A percentile compares a stretch with the other conserved stretches of the same genome.
These are phyloP conservation scores for Paecilomyces sp. DNA, from an alignment of 2,329 filamentous ascomycete genomes.

Conservation along the genomic window DNA sequence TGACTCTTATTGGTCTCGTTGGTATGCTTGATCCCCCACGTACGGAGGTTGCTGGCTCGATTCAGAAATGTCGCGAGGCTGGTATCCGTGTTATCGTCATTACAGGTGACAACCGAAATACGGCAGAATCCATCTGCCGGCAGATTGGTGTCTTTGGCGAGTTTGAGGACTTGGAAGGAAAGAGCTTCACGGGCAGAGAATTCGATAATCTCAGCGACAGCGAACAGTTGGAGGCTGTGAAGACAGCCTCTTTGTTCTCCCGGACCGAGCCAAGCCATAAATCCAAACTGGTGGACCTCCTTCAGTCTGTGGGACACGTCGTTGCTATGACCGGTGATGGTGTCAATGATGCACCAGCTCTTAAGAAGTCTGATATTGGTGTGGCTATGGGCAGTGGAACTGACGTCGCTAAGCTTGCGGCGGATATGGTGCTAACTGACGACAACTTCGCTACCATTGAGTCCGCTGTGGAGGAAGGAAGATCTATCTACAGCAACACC, in stretches of 20 bases:
- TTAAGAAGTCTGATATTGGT: slow-evolving; percentile 98
- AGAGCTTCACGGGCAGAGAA: slow-evolving; percentile 91
- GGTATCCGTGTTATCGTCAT: slow-evolving; percentile 97
- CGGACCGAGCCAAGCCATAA: slow-evolving; percentile 94
- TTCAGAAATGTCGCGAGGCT: slow-evolving; percentile 81
- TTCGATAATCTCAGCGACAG: slow-evolving; percentile 76
- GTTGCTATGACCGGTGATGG: slow-evolving; percentile 99
- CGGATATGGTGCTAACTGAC: slow-evolving; percentile 97
- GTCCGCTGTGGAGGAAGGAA: slow-evolving; percentile 89
- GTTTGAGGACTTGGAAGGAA: slow-evolving; percentile 75
- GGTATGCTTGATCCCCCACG: slow-evolving; percentile 96
- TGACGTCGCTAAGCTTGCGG: slow-evolving; percentile 90
- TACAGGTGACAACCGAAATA: slow-evolving; percentile 96
- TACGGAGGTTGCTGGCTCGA: slow-evolving; percentile 79
- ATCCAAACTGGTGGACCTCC: slow-evolving; percentile 92
- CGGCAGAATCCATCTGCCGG: slow-evolving; percentile 93
- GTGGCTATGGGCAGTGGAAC: slow-evolving; percentile 98
- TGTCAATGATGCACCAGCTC: slow-evolving; percentile 93
- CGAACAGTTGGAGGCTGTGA: slow-evolving; percentile 78
- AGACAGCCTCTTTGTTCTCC: slow-evolving; percentile 84
- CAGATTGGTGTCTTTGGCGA: slow-evolving; percentile 89
- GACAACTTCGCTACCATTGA: slow-evolving; percentile 99
- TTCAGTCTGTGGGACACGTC: slow-evolving; percentile 87
- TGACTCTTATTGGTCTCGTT: slow-evolving; percentile 89
- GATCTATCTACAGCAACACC: slow-evolving; percentile 99